These are phyloP conservation scores for Cladosporium oxysporum DNA, from an alignment of 2,329 filamentous ascomycete genomes.

Conservation along the genomic window DNA sequence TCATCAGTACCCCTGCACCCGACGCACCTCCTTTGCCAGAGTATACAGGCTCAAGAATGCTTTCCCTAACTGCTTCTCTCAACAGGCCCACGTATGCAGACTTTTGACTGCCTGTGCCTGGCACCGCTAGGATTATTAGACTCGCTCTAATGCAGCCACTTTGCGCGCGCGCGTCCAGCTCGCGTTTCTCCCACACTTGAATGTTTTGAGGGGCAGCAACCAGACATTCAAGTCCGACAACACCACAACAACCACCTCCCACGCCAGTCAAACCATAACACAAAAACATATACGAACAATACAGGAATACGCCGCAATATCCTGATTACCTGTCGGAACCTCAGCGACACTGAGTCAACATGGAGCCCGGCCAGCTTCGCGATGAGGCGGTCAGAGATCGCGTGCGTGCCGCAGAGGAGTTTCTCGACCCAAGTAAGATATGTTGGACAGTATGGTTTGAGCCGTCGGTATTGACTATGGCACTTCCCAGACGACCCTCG, in stretches of 20 bases:
- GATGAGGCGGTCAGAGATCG: slow-evolving; percentile 84
- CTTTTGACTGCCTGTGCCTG: no score
- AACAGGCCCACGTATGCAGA: no score
- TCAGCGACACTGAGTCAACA: slow-evolving; percentile 38
- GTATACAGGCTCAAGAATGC: no score
- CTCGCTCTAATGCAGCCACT: background rate
- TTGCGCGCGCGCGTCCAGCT: background rate
- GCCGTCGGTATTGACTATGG: slow-evolving; percentile 18
- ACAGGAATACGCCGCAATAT: no score
- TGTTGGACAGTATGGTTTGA: background rate
- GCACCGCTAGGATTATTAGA: no score
- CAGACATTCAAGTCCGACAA: background rate
- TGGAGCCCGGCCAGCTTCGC: slow-evolving; percentile 74
- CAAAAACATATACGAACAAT: background rate
- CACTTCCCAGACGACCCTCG: slow-evolving; percentile 54
- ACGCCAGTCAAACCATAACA: background rate
- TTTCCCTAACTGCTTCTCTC: no score
- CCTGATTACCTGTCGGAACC: no score
- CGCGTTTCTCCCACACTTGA: no score
- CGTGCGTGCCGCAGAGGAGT: slow-evolving; percentile 84
- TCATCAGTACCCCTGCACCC: no score
- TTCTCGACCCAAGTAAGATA: slow-evolving; percentile 82
- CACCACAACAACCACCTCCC: background rate
- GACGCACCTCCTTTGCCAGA: no score
- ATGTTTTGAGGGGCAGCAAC: background rate